A percentile compares a stretch with the other conserved stretches of the same genome.
Evolutionary conservation across 805 yeast genomes (phyloP).

Genomic region (Kuraishia molischiana): DNA sequence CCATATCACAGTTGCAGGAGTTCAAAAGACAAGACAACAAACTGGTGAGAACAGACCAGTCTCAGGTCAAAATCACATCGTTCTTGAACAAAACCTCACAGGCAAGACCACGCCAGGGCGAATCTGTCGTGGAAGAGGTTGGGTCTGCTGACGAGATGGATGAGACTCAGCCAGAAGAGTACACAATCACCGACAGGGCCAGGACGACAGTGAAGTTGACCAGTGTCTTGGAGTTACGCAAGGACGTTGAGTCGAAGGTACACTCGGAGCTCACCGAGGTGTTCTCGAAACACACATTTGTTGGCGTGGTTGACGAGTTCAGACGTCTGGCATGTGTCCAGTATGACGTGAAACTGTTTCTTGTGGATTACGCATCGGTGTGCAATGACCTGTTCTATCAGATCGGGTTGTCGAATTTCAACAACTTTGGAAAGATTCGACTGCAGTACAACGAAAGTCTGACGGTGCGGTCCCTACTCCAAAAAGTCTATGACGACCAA

Average conservation of each 20-base stretch:
- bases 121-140: background rate
- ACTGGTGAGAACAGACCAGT: conserved; percentile 62
- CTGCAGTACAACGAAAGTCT: conserved; percentile 23
- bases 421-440: conserved; percentile 62
- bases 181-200: conserved; percentile 6
- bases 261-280: conserved; percentile 53
- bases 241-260: conserved; percentile 33
- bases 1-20: conserved; percentile 1
- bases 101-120: background rate
- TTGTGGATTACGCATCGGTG: conserved; percentile 73
- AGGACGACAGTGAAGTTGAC: conserved; percentile 37
- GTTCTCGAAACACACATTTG: conserved; percentile 59
- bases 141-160: background rate
- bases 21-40: conserved; percentile 48
- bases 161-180: background rate
- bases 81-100: conserved; percentile 14
- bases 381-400: conserved; percentile 73
- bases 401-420: conserved; percentile 64
- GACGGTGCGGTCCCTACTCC: conserved; percentile 25
- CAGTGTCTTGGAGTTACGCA: conserved; percentile 49
- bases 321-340: conserved; percentile 77
- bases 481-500: conserved; percentile 21
- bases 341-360: conserved; percentile 62
- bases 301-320: conserved; percentile 72
- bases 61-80: conserved; percentile 44